phyloP scores from a whole-genome alignment of 2,329 filamentous ascomycete species.

The Metarhizium brunneum region DNA sequence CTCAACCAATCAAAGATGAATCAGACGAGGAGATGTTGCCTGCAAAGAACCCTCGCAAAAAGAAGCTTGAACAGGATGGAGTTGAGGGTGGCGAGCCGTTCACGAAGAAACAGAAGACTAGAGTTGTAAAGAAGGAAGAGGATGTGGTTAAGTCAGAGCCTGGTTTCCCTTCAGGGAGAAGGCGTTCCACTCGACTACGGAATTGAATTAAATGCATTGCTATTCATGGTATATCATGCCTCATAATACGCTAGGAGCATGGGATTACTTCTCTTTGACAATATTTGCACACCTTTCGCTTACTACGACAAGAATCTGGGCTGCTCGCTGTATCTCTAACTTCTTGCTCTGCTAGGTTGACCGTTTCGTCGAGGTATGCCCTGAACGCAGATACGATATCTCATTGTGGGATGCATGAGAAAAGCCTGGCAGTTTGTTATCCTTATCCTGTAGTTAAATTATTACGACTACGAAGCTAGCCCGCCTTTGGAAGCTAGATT shows the following conservation, averaged over 20 bases:
- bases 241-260: not conserved
- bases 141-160: constrained; percentile 8
- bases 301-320: not conserved
- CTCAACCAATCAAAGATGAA: constrained; percentile 27
- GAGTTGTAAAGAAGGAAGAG: constrained; percentile 13
- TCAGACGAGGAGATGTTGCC: constrained; percentile 8
- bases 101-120: constrained; percentile 17
- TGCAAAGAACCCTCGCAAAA: constrained; percentile 17
- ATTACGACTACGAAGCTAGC: no score
- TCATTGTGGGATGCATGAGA: no score
- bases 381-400: no score
- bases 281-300: not conserved
- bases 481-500: no score
- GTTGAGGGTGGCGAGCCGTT: constrained; percentile 15
- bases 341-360: not conserved
- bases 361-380: not conserved
- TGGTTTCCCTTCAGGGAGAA: constrained; percentile 9
- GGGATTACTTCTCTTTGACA: not conserved
- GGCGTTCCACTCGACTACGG: constrained; percentile 6
- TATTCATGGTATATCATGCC: not conserved
- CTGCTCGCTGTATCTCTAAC: not conserved
- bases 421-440: no score
- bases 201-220: not conserved
- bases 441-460: no score
- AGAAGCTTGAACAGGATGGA: constrained; percentile 14